Percentiles rank a stretch among this genome's conserved stretches.
Conservation (phyloP, 164 flowering plant genomes). For the Akebia trifoliata region DNA sequence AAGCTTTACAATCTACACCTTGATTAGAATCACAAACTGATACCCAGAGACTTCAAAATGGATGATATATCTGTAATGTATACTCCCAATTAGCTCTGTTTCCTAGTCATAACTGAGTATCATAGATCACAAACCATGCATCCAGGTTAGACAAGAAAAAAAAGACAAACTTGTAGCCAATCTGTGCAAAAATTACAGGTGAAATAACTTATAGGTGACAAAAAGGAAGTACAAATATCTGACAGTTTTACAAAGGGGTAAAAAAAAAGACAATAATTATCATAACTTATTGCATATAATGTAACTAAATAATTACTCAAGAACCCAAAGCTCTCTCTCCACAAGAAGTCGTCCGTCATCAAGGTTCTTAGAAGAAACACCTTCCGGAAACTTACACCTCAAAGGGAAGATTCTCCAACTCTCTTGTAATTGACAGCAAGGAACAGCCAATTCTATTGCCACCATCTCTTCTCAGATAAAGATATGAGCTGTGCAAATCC, state of each 20-base stretch:
- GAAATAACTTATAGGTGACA: not conserved
- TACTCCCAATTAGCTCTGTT: no score
- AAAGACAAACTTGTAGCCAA: not conserved
- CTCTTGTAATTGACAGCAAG: not conserved
- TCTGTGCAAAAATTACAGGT: not conserved
- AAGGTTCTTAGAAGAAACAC: not conserved
- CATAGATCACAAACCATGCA: no score
- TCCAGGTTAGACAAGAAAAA: no score
- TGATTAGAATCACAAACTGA: no score
- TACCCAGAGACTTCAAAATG: no score
- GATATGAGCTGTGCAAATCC: conserved; percentile 44
- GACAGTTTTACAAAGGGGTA: not conserved
- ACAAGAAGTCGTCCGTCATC: no score
- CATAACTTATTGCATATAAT: conserved; percentile 11
- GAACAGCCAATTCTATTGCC: conserved; percentile 3
- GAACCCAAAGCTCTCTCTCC: no score
- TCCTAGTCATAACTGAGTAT: no score
- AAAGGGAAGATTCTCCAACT: not conserved
- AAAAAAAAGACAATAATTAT: not conserved
- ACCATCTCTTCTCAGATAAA: conserved; percentile 50
- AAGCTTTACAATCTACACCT: no score
- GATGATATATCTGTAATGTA: no score
- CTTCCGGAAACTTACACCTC: not conserved
- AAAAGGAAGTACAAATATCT: not conserved
- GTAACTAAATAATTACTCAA: conserved; percentile 1